Evolutionary conservation across 805 yeast species (phyloP).

Genomic region (Lipomyces spencermartinsiae): DNA sequence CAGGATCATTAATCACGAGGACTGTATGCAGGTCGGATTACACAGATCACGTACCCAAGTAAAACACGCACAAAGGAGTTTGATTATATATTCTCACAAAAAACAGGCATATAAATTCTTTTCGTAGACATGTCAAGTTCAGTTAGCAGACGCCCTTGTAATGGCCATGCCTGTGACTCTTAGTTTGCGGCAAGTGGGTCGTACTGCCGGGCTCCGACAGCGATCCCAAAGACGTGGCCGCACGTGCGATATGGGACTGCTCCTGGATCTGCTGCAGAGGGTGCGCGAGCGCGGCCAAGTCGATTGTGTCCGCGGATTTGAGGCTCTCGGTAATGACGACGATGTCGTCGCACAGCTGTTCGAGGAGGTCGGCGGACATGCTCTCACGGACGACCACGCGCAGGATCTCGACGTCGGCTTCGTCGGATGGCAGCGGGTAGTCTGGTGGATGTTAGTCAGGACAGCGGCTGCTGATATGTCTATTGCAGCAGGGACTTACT

Average conservation of each 20-base stretch:
- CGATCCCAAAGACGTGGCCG: slow-evolving; percentile 23
- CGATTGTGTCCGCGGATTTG: slow-evolving; percentile 17
- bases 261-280: slow-evolving; percentile 22
- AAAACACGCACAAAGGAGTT: neutral
- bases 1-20: neutral
- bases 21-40: neutral
- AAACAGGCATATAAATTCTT: neutral
- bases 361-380: slow-evolving; percentile 66
- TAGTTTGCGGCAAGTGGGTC: slow-evolving; percentile 9
- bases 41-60: neutral
- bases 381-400: slow-evolving; percentile 83
- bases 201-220: slow-evolving; percentile 20
- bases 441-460: slow-evolving; percentile 62
- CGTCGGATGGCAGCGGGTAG: slow-evolving; percentile 74
- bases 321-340: slow-evolving; percentile 23
- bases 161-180: slow-evolving; percentile 28
- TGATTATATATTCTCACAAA: no score
- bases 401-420: slow-evolving; percentile 69
- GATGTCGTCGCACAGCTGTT: slow-evolving; percentile 41
- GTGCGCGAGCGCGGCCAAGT: slow-evolving; percentile 26
- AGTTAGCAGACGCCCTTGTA: slow-evolving; percentile 34
- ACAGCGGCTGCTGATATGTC: neutral
- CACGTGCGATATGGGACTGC: slow-evolving; percentile 6
- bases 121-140: neutral
- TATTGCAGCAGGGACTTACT: slow-evolving; percentile 15